Evolutionary conservation across 2,329 filamentous ascomycete species (phyloP), one percentile per base, ranked within the genome.

Genomic region (Epichloe uncinata): DNA sequence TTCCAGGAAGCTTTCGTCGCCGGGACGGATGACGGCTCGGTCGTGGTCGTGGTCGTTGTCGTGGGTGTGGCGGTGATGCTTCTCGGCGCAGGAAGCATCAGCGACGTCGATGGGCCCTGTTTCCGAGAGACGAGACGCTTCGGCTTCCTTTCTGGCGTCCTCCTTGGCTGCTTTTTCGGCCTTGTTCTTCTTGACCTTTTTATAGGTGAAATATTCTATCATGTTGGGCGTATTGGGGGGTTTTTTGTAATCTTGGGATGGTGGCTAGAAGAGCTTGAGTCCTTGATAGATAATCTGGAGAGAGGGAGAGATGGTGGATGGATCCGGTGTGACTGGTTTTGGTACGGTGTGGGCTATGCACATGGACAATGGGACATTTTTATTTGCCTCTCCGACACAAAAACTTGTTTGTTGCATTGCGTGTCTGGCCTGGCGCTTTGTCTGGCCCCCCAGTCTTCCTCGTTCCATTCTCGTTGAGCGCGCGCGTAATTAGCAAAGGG

Each of bases 121-220:
- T 9, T 57, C 56, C 16, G 57, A 49, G 12, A 55, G 49, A 38
- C 53, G 53, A 26, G 50, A 50, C 9, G 41, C 53, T 15, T 53
- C 48, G 2, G 48, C 50, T 22, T 53, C 50, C 47, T 52, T 44
- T 20, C 48, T 40, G 50, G 54, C 57, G 7, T 62, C 54, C 20
- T 61, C 56, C 43, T 61, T 58, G 30, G 62, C 63, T 15, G 65
- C 65, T 52, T 78, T 75, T 52, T 78, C 70, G 2, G 68, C 72
- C 57, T 70, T 73, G 61, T 75, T 66, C 64, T 82, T 79, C 67
- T 81, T 82, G 60, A 73, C 67, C 62, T 81, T 83, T 62, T 77
- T 82, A 68, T 74, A 77, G 36, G 71, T 67, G 56, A 83, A 75
- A 63, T 79, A 82, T 63, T 83, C 78, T 53, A 83, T 60, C 81